Percentiles rank a stretch among this genome's conserved stretches.
These are phyloP conservation scores for Kurtzmaniella fragi DNA, from an alignment of 805 yeast genomes.

Conservation along the genomic window DNA sequence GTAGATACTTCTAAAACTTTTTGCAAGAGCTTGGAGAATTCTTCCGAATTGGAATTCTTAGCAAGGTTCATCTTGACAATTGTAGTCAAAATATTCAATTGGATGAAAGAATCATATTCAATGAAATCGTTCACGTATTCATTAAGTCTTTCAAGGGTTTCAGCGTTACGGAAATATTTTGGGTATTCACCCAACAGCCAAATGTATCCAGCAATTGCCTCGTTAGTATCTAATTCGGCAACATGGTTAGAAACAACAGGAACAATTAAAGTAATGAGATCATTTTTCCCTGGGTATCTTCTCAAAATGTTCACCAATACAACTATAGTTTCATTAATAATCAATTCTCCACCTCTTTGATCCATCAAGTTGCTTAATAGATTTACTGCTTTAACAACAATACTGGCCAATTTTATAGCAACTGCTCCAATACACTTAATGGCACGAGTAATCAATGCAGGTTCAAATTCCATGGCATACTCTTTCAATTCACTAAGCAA, in stretches of 20 bases:
- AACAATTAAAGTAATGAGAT: slow-evolving; percentile 45
- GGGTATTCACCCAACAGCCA: slow-evolving; percentile 75
- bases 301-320: slow-evolving; percentile 64
- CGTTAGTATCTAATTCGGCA: slow-evolving; percentile 44
- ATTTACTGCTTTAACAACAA: slow-evolving; percentile 56
- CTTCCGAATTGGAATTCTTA: slow-evolving; percentile 10
- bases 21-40: slow-evolving; percentile 46
- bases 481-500: slow-evolving; percentile 69
- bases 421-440: slow-evolving; percentile 66
- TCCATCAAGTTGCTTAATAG: slow-evolving; percentile 56
- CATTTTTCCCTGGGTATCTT: slow-evolving; percentile 52
- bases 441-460: slow-evolving; percentile 64
- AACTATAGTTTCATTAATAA: slow-evolving; percentile 54
- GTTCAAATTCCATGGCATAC: slow-evolving; percentile 81
- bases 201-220: slow-evolving; percentile 54
- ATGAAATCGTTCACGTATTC: slow-evolving; percentile 47
- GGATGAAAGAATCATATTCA: slow-evolving; percentile 58
- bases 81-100: slow-evolving; percentile 54
- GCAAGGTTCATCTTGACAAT: slow-evolving; percentile 51
- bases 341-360: slow-evolving; percentile 57
- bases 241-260: slow-evolving; percentile 49
- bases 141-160: slow-evolving; percentile 32
- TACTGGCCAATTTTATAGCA: slow-evolving; percentile 56
- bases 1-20: slow-evolving; percentile 58
- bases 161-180: slow-evolving; percentile 50